Evolutionary conservation across 805 yeast genomes (phyloP).

Genomic region (Ogataea corticis): DNA sequence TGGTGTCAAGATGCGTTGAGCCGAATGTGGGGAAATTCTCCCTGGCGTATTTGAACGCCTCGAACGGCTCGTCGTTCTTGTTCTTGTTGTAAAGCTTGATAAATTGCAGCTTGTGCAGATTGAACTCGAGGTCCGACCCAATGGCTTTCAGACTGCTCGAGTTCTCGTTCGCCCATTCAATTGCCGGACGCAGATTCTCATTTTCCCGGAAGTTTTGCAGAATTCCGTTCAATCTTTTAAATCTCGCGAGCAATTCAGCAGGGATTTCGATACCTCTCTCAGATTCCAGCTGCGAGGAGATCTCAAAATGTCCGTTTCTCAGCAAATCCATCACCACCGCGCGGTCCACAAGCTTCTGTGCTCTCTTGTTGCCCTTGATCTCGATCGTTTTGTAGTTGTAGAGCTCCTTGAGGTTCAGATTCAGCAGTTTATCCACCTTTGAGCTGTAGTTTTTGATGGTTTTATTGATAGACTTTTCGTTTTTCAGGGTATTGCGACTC

Average conservation of each 20-base stretch:
- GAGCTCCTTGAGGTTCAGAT: constrained; percentile 25
- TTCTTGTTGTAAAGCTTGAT: constrained; percentile 31
- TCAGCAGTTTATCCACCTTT: constrained; percentile 29
- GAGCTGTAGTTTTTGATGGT: constrained; percentile 29
- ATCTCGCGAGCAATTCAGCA: constrained; percentile 34
- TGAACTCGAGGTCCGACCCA: constrained; percentile 47
- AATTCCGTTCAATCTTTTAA: constrained; percentile 44
- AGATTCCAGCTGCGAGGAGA: constrained; percentile 27
- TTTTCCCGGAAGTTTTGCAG: constrained; percentile 36
- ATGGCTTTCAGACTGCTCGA: constrained; percentile 27
- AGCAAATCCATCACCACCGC: constrained; percentile 35
- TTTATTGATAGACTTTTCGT: constrained; percentile 29
- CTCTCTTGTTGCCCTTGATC: constrained; percentile 9
- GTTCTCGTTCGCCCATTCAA: constrained; percentile 45
- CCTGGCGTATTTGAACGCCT: constrained; percentile 47
- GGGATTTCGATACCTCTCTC: constrained; percentile 32
- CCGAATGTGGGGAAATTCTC: constrained; percentile 41
- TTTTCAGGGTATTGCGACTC: constrained; percentile 34
- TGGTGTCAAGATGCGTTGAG: constrained; percentile 39
- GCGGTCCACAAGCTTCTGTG: constrained; percentile 23
- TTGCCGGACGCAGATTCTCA: constrained; percentile 45
- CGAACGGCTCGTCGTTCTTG: constrained; percentile 21
- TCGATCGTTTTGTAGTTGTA: constrained; percentile 28
- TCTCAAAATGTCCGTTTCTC: constrained; percentile 33
- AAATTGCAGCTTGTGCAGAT: constrained; percentile 45